These are phyloP conservation scores for Lecanicillium sp. DNA, from an alignment of 2,329 filamentous ascomycete species.

Conservation along the genomic window DNA sequence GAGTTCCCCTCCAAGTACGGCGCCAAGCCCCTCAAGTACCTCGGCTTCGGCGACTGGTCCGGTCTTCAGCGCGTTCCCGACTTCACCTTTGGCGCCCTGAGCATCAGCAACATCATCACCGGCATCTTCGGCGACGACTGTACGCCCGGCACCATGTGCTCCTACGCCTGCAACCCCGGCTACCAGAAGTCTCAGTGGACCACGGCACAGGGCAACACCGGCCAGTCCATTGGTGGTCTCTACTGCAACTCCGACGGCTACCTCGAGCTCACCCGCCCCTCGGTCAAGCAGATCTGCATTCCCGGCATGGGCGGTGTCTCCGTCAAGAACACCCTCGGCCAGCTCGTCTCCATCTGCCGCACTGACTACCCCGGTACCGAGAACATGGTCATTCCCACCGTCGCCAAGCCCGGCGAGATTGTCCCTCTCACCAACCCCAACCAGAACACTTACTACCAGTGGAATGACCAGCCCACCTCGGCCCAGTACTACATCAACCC, in stretches of 20 bases:
- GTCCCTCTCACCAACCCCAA: constrained; percentile 70
- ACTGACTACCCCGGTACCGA: constrained; percentile 96
- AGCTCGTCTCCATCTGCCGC: constrained; percentile 72
- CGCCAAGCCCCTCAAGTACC: constrained; percentile 62
- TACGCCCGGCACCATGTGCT: constrained; percentile 66
- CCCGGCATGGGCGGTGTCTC: constrained; percentile 62
- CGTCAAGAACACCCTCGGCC: constrained; percentile 66
- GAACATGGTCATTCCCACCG: constrained; percentile 74
- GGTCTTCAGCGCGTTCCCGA: constrained; percentile 64
- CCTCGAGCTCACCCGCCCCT: constrained; percentile 68
- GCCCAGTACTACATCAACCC: constrained; percentile 98
- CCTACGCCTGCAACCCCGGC: constrained; percentile 85
- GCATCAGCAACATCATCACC: constrained; percentile 61
- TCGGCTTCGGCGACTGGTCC: constrained; percentile 68
- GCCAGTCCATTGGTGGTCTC: constrained; percentile 83
- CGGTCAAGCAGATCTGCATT: constrained; percentile 67
- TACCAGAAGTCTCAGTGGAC: constrained; percentile 95
- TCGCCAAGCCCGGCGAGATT: constrained; percentile 52
- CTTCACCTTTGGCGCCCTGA: constrained; percentile 44
- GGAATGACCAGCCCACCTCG: constrained; percentile 68
- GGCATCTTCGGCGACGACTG: constrained; percentile 57
- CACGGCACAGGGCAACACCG: constrained; percentile 63
- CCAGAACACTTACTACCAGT: constrained; percentile 67
- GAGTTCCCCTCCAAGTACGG: constrained; percentile 78
- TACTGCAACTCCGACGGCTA: constrained; percentile 68